phyloP scores from a whole-genome alignment of 2,329 filamentous ascomycete species.

The Hymenoscyphus fructigenus region DNA sequence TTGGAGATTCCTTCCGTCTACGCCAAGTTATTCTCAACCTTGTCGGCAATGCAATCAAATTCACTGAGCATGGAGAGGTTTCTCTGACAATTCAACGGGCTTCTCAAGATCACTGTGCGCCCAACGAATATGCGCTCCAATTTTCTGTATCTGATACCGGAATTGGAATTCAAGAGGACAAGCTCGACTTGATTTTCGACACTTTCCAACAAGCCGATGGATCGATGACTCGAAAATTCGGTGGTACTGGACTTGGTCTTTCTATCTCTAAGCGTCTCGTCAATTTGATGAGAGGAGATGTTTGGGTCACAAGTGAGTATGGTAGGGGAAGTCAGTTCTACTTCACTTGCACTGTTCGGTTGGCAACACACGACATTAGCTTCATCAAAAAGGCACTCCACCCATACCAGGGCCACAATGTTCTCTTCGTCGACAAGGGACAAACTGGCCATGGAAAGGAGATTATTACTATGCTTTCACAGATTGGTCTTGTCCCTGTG shows the following conservation, averaged over 20 bases:
- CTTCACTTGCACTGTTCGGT: slow-evolving; percentile 89
- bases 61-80: slow-evolving; percentile 95
- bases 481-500: slow-evolving; percentile 76
- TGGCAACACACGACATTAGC: slow-evolving; percentile 75
- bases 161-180: slow-evolving; percentile 93
- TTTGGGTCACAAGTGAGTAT: slow-evolving; percentile 93
- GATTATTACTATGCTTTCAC: slow-evolving; percentile 74
- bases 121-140: slow-evolving; percentile 87
- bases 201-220: slow-evolving; percentile 98
- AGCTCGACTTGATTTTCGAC: slow-evolving; percentile 95
- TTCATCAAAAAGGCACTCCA: slow-evolving; percentile 80
- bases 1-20: slow-evolving; percentile 94
- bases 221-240: slow-evolving; percentile 93
- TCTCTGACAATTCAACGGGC: slow-evolving; percentile 85
- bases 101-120: slow-evolving; percentile 61
- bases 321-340: slow-evolving; percentile 92
- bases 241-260: slow-evolving; percentile 87
- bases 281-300: slow-evolving; percentile 92
- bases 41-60: slow-evolving; percentile 98
- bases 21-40: slow-evolving; percentile 96
- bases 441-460: slow-evolving; percentile 74
- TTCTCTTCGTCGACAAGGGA: slow-evolving; percentile 92
- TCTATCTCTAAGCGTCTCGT: slow-evolving; percentile 95
- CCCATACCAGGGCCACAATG: slow-evolving; percentile 89
- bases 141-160: slow-evolving; percentile 95